A percentile compares a stretch with the other conserved stretches of the same genome.
phyloP scores from a whole-genome alignment of 176 grass and related monocot species.

The Rhynchospora tenuis region DNA sequence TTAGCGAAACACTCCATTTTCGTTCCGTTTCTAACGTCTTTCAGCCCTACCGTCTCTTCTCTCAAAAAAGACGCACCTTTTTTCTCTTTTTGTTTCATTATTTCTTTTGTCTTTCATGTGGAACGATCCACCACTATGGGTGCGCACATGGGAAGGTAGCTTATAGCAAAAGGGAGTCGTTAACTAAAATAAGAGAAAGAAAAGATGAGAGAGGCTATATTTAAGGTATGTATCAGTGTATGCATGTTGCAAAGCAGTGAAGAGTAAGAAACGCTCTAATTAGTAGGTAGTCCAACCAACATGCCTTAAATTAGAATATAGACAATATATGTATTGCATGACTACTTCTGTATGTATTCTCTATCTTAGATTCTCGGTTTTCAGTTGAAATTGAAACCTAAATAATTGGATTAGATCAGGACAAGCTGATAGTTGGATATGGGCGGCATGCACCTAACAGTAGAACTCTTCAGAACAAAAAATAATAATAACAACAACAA shows the following conservation, averaged over 20 bases:
- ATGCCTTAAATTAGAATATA: conserved; percentile 8
- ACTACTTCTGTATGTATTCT: not conserved
- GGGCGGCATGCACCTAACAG: not conserved
- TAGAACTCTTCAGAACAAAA: not conserved
- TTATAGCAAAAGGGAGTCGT: conserved; percentile 22
- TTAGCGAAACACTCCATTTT: too few relatives aligned
- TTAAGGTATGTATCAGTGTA: not conserved
- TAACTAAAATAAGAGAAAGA: conserved; percentile 7
- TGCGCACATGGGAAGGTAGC: conserved; percentile 27
- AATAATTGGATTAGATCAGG: not conserved
- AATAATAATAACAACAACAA: not conserved
- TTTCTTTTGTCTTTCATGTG: conserved; percentile 33
- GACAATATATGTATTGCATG: conserved; percentile 8
- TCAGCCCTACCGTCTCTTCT: not conserved
- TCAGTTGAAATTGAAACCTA: not conserved
- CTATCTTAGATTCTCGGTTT: not conserved
- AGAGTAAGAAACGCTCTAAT: conserved; percentile 20
- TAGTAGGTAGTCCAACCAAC: not conserved
- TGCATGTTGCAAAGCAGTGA: conserved; percentile 16
- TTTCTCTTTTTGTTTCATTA: conserved; percentile 31
- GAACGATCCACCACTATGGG: conserved; percentile 22
- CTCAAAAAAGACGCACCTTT: conserved; percentile 15
- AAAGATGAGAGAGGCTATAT: conserved; percentile 5
- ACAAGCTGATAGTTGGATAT: conserved; percentile 1
- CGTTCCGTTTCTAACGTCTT: too few relatives aligned